phyloP scores from a whole-genome alignment of 139 green algal species.

The Coccomyxa sp. region DNA sequence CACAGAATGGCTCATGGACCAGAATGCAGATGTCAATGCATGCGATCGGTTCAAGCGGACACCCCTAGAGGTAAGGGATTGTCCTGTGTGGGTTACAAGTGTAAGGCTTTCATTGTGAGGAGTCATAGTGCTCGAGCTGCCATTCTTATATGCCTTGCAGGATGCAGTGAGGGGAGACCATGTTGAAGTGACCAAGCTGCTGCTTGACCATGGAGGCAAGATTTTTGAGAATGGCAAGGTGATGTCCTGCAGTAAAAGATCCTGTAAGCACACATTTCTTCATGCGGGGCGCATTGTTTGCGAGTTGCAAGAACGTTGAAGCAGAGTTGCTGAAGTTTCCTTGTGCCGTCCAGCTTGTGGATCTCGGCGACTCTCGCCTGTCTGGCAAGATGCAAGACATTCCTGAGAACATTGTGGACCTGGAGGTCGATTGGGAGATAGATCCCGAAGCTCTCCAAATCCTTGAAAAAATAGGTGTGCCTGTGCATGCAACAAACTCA shows the following conservation, averaged over 20 bases:
- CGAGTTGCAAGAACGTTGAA: too few species aligned
- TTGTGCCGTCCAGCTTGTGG: conserved; percentile 44
- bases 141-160: conserved; percentile 29
- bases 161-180: conserved; percentile 79
- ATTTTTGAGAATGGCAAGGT: conserved; percentile 26
- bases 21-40: conserved; percentile 56
- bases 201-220: conserved; percentile 51
- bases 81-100: too few species aligned
- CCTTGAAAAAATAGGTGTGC: conserved; percentile 77
- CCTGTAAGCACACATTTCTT: neutral
- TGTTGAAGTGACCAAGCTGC: conserved; percentile 66
- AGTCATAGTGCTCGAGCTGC: too few species aligned
- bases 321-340: too few species aligned
- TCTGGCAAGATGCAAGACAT: conserved; percentile 50
- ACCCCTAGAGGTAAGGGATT: conserved; percentile 59
- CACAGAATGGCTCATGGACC: conserved; percentile 67
- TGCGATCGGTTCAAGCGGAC: conserved; percentile 73
- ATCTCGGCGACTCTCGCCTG: conserved; percentile 52
- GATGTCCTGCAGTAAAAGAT: neutral
- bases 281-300: too few species aligned
- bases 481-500: neutral
- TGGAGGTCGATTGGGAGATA: conserved; percentile 86
- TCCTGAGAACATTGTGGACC: conserved; percentile 48
- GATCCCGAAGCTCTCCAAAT: conserved; percentile 71
- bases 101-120: too few species aligned